Conservation (phyloP, 1,284 basidiomycete genomes). For the Tilletia caries region DNA sequence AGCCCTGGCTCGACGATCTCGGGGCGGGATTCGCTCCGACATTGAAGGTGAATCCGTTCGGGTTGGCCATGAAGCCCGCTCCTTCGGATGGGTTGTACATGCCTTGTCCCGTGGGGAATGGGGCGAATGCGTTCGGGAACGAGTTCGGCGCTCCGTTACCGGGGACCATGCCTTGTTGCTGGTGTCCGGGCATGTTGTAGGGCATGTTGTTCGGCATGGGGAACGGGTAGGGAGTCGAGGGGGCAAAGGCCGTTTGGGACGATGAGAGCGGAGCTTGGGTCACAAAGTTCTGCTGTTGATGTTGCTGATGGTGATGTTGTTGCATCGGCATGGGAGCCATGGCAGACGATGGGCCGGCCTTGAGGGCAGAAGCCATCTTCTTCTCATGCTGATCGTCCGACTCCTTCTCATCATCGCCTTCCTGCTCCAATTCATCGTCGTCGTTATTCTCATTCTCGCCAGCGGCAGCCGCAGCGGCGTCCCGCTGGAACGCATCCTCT, state of each 20-base stretch:
- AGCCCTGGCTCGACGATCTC: neutral
- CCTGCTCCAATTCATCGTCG: constrained; percentile 30
- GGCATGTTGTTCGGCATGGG: neutral
- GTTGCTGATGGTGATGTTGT: too few relatives aligned
- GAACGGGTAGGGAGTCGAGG: too few relatives aligned
- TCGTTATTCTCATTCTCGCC: constrained; percentile 33
- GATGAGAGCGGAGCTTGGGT: neutral
- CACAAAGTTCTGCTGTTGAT: neutral
- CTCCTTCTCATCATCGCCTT: constrained; percentile 19
- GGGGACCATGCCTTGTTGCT: neutral
- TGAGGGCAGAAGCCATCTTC: neutral
- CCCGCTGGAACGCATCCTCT: constrained; percentile 23
- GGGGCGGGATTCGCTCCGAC: neutral
- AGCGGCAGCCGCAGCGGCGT: constrained; percentile 32
- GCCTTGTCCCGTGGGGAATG: neutral
- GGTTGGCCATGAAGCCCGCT: neutral
- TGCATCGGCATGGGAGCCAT: too few relatives aligned
- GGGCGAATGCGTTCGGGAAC: neutral
- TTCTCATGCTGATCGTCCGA: constrained; percentile 16
- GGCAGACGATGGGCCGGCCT: neutral
- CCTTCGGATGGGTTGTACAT: neutral
- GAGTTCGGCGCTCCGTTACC: neutral
- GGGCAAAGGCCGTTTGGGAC: neutral
- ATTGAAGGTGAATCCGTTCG: neutral
- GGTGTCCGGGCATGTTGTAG: neutral